Base-by-base conservation (phyloP, 2,329 filamentous ascomycete genomes). In the Scytalidium lignicola region DNA sequence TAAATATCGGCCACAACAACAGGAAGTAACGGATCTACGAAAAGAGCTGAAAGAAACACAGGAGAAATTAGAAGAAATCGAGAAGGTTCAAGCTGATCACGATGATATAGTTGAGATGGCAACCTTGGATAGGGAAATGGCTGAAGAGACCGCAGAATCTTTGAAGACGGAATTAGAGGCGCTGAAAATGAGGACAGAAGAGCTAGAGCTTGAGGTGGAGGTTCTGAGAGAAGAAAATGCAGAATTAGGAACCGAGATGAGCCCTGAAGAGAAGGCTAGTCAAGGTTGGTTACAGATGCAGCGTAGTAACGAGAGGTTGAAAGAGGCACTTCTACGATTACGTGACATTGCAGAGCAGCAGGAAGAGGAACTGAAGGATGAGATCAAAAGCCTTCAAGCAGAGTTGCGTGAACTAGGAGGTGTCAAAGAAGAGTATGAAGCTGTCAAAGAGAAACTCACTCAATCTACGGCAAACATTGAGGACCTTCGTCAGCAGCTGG, bases 211-310 rank as follows among this genome's bases (percentile, higher is more conserved):
- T 9, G 92, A 99, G 64, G 78, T 92, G 1, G 92, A 97, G 41
- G 84, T 97, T 32, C 69, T 96, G 13, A 79, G 82, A 37, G 89
- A 93, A 58, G 93, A 99, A 64, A 96, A 96, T 56, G 78, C 82
- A 2, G 90, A 96, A 62, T 79, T 92, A 48, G 83, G 83, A 43
- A 82, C 89, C 48, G 90, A 90, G 55, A 95, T 95, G 80, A 87
- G 85, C 12, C 82, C 89, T 0, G 93, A 96, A 64, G 91, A 97
- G 62, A 85, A 86, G 58, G 83, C 88, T 2, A 92, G 86, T 63
- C 83, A 88, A 39, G 89, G 90, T 13, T 97, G 90, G 87, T 70
- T 96, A 53, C 90, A 95, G 62, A 85, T 96, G 80, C 90, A 97
- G 69, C 82, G 86, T 53, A 89, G 88, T 50, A 96, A 96, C 54